Conservation (phyloP, 768 basidiomycete genomes). For the Trametopsis cervina region DNA sequence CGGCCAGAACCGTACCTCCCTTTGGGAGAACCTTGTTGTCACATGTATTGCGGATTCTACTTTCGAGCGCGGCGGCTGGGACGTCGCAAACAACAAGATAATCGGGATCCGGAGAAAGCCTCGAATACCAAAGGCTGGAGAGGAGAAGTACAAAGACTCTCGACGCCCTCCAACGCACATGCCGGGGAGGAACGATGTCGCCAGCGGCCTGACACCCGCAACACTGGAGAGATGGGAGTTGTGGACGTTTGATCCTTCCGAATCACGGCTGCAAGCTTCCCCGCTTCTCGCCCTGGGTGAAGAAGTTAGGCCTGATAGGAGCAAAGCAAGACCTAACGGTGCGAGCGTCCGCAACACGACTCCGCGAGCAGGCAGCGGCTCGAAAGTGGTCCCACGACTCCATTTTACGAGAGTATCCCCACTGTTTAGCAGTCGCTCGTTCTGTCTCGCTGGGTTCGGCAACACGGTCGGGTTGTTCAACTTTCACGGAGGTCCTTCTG, state of each 20-base stretch:
- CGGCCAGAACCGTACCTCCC: conserved; percentile 25
- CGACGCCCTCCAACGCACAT: conserved; percentile 20
- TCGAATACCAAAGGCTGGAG: conserved; percentile 23
- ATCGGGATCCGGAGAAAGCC: conserved; percentile 68
- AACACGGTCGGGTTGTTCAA: conserved; percentile 64
- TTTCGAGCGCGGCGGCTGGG: conserved; percentile 80
- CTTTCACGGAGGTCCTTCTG: conserved; percentile 8
- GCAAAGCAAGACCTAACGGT: not conserved
- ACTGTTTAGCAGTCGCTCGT: conserved; percentile 40
- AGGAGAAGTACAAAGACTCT: conserved; percentile 12
- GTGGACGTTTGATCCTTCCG: conserved; percentile 66
- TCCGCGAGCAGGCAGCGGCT: not conserved
- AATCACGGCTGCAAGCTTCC: conserved; percentile 41
- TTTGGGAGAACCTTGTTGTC: conserved; percentile 57
- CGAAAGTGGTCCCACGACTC: conserved; percentile 41
- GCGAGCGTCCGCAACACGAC: not conserved
- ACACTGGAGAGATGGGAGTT: conserved; percentile 79
- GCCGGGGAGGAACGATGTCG: conserved; percentile 11
- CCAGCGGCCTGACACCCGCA: conserved; percentile 47
- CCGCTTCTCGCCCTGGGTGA: conserved; percentile 40
- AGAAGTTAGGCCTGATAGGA: conserved; percentile 10
- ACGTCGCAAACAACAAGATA: conserved; percentile 44
- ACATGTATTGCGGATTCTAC: conserved; percentile 46
- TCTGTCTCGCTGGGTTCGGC: conserved; percentile 67
- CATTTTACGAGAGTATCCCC: conserved; percentile 79